Evolutionary conservation across 2,329 filamentous ascomycete genomes (phyloP), one percentile per base, ranked within the genome.

Genomic region (Malbranchea zuffiana): DNA sequence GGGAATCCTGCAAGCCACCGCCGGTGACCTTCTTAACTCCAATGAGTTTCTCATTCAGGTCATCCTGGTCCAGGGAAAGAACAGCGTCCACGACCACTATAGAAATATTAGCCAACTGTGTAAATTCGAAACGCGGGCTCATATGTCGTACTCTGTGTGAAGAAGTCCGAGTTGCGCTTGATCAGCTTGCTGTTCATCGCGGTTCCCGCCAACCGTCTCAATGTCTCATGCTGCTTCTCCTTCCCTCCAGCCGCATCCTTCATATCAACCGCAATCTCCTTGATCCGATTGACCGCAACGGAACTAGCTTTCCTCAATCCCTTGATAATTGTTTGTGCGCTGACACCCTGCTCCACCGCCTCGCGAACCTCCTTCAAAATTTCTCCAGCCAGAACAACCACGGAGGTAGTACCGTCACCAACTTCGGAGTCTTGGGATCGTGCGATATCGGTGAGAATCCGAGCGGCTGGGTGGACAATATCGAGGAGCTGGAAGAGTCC

Each of bases 151-250:
- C 85, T 94, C 72, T 94, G 90, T 45, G 90, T 96, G 67, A 98
- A 98, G 65, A 96, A 98, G 3, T 77, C 76, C 20, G 90, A 82
- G 67, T 98, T 96, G 55, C 88, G 75, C 75, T 96, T 93, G 59
- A 98, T 96, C 51, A 98, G 71, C 72, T 98, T 98, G 74, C 87
- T 95, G 62, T 87, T 96, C 90, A 98, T 98, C 50, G 90, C 90
- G 18, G 90, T 98, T 23, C 75, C 85, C 19, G 90, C 90, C 51
- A 98, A 71, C 66, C 94, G 93, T 59, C 71, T 66, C 43, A 98
- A 72, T 27, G 87, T 96, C 51, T 95, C 87, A 50, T 83, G 77
- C 64, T 80, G 82, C 67, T 88, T 92, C 45, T 93, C 85, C 64
- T 82, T 88, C 42, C 71, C 75, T 59, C 88, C 84, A 49, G 77